Evolutionary conservation across 1,284 basidiomycete genomes (phyloP).

Genomic region (Mycena citricolor): DNA sequence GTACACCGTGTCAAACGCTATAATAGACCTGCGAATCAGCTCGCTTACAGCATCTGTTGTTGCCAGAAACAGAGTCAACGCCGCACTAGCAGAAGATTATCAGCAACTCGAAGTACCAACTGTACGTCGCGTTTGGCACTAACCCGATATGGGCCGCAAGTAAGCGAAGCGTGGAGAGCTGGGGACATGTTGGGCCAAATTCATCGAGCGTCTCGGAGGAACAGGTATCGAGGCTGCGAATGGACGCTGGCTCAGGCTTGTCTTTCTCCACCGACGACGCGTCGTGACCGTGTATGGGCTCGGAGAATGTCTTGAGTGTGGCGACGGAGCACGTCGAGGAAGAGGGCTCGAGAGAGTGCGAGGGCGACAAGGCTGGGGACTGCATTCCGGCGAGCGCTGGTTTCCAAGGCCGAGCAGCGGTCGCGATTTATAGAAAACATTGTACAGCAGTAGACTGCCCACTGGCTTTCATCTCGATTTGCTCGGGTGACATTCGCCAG

Average conservation of each 20-base stretch:
- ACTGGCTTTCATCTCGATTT: constrained; percentile 15
- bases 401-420: neutral
- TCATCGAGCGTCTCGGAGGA: constrained; percentile 27
- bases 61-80: constrained; percentile 73
- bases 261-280: too few relatives aligned
- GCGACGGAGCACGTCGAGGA: too few relatives aligned
- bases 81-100: constrained; percentile 65
- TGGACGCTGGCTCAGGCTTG: too few relatives aligned
- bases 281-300: too few relatives aligned
- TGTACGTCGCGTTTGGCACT: constrained; percentile 18
- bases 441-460: constrained; percentile 17
- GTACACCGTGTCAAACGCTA: constrained; percentile 17
- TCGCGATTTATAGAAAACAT: constrained; percentile 11
- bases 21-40: constrained; percentile 15
- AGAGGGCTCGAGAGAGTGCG: constrained; percentile 5
- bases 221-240: constrained; percentile 10
- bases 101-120: constrained; percentile 13
- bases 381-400: neutral
- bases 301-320: too few relatives aligned
- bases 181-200: constrained; percentile 18
- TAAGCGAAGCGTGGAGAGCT: constrained; percentile 47
- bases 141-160: constrained; percentile 59
- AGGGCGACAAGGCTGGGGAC: neutral
- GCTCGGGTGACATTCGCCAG: constrained; percentile 10
- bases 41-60: constrained; percentile 75